Conservation (phyloP, 306 rosid genomes). For the Ormosia semicastrata region DNA sequence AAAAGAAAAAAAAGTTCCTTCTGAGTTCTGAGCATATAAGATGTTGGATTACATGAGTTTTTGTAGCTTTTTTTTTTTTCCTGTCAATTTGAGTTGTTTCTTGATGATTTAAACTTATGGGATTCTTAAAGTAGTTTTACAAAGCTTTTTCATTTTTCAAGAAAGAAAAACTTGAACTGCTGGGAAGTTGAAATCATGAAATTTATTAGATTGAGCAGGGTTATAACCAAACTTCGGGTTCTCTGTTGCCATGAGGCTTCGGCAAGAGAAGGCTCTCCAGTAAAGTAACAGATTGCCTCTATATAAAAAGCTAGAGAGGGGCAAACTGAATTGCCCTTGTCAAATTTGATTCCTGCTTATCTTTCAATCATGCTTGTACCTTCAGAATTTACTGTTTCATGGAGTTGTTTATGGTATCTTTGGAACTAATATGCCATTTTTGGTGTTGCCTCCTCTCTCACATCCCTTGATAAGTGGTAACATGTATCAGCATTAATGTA, state of each 20-base stretch:
- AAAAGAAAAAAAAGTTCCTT: background rate
- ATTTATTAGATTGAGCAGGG: background rate
- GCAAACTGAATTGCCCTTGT: background rate
- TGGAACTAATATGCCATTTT: background rate
- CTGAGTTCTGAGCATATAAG: background rate
- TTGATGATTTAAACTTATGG: background rate
- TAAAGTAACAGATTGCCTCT: background rate
- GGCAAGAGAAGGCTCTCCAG: background rate
- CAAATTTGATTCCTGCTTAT: conserved; percentile 13
- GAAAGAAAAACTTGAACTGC: background rate
- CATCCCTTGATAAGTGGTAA: background rate
- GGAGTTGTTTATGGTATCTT: background rate
- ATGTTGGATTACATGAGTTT: background rate
- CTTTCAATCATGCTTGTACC: background rate
- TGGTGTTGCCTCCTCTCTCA: background rate
- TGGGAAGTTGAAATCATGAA: background rate
- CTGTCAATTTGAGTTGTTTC: background rate
- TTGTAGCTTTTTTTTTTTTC: background rate
- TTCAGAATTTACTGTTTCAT: background rate
- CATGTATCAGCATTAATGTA: background rate
- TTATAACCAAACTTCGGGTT: background rate
- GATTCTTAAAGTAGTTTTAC: background rate
- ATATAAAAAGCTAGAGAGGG: background rate
- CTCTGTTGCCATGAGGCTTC: background rate
- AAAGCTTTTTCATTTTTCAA: background rate